Base-by-base conservation (phyloP, 2,329 filamentous ascomycete genomes). In the Trichoderma cornu-damae region DNA sequence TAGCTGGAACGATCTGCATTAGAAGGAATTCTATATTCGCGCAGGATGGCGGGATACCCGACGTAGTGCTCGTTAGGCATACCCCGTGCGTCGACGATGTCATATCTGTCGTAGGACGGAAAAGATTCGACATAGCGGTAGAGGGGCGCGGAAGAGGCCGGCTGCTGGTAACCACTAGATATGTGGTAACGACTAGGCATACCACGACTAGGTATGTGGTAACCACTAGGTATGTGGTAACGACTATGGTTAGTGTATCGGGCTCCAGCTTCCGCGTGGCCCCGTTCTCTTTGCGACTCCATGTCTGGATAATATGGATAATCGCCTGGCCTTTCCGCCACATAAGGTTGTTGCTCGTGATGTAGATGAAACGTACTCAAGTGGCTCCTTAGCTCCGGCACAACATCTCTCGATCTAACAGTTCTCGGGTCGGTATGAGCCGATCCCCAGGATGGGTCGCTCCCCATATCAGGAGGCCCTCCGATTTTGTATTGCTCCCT, bases 61-160 rank as follows among this genome's bases (percentile, higher is more conserved):
- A 79, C 71, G 59, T 75, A 74, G 59, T 79, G 80, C 48, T 77
- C 71, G 9, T 77, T 77, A 18, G 73, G 66, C 2, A 73, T 68
- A 62, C 77, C 75, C 11, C 71, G 69, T 6, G 78, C 73, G 37
- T 75, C 72, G 32, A 81, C 70, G 9, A 79, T 68, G 62, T 81
- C 78, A 59, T 75, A 76, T 4, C 71, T 61, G 46, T 73, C 72
- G 5, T 64, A 57, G 12, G 60, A 49, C 24, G 49, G 60, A 7
- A 51, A 16, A 32, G 50, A 42, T 12, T 44, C 46, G 11, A 18
- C 26, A n/a, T 43, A 40, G 14, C 14, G 43, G 28, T 61, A 53
- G 24, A 24, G 49, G 28, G 35, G 20, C 7, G 40, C 28, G 18
- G 49, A 34, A 32, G 47, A 22, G 11, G 47, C 20, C 24, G 49